Base-by-base conservation (phyloP, 2,329 filamentous ascomycete genomes). In the Cryphonectria carpinicola region DNA sequence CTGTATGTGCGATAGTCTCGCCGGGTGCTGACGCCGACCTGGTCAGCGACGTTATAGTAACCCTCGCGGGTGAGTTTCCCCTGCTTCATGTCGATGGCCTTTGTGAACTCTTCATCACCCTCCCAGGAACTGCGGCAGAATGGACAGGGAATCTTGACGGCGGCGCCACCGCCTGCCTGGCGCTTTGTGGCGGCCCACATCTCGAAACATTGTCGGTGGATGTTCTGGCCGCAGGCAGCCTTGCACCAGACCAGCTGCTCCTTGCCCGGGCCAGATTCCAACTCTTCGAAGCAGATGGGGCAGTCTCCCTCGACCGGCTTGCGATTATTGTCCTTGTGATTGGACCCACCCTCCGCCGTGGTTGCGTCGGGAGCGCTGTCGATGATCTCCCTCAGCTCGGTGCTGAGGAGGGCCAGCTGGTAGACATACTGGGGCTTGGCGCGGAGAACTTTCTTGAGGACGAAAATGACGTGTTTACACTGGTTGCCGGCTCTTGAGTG, bases 401-500 rank as follows among this genome's bases (percentile, higher is more conserved):
- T 82, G 62, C 83, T 82, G 10, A 90, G 80, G 37, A 92, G 84
- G 0, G 88, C 89, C 7, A 89, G 82, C 76, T 92, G 90, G 74
- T 91, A 92, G 10, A 87, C 84, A 4, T 89, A 79, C 0, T 89
- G 77, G 67, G 81, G 82, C 2, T 83, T 85, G 0, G 87, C 89
- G 63, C 86, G 86, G 46, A 92, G 84, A 1, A 92, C 88, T 25
- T 86, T 84, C 17, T 85, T 81, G 77, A 92, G 82, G 35, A 86
- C 87, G 75, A 89, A 92, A 60, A 91, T 72, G 37, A 89, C 81
- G 74, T 92, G 90, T 76, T 92, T 92, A 84, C 90, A 91, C 72
- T 90, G 87, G 43, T 87, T 84, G 0, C 87, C 86, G 46, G 82
- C 82, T 37, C 71, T 74, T 1, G 83, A 84, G 70, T 90, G 84